These are phyloP conservation scores for Pseudonectria buxi DNA, from an alignment of 2,329 filamentous ascomycete species.

Conservation along the genomic window DNA sequence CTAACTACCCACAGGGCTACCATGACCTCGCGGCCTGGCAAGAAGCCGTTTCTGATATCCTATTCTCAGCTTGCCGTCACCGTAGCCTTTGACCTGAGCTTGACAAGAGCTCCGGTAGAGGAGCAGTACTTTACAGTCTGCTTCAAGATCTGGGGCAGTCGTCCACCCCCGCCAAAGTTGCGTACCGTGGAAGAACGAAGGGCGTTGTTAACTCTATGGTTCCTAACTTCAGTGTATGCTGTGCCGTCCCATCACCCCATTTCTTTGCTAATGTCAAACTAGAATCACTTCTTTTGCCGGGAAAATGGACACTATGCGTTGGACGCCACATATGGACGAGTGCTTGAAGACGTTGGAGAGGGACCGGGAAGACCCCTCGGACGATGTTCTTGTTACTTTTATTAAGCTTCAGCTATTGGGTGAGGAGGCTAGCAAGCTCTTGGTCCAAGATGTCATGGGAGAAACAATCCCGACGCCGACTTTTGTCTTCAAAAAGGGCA, in stretches of 20 bases:
- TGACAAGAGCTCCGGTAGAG: conserved; percentile 33
- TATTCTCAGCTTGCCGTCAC: conserved; percentile 36
- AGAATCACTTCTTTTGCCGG: conserved; percentile 35
- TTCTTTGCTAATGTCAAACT: conserved; percentile 4
- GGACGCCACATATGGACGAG: conserved; percentile 54
- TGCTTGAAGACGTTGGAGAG: conserved; percentile 41
- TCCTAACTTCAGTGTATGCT: conserved; percentile 29
- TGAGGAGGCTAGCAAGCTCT: conserved; percentile 31
- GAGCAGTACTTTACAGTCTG: conserved; percentile 30
- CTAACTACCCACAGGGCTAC: conserved; percentile 27
- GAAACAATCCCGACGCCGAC: conserved; percentile 22
- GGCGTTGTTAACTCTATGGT: conserved; percentile 42
- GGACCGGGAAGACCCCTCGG: conserved; percentile 39
- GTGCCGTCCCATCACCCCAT: not conserved
- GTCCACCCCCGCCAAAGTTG: conserved; percentile 21
- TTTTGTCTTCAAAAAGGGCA: conserved; percentile 26
- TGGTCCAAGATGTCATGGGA: conserved; percentile 24
- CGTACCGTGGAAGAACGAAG: conserved; percentile 45
- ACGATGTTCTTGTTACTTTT: conserved; percentile 38
- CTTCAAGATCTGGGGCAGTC: conserved; percentile 28
- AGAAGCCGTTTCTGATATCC: conserved; percentile 38
- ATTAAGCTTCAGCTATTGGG: conserved; percentile 33
- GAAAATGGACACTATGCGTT: conserved; percentile 45
- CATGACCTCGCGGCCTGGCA: conserved; percentile 28
- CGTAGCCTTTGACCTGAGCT: conserved; percentile 39